Percentiles rank a stretch among this genome's conserved stretches.
phyloP scores from a whole-genome alignment of 2,329 filamentous ascomycete genomes.

The Thielaviopsis populi region DNA sequence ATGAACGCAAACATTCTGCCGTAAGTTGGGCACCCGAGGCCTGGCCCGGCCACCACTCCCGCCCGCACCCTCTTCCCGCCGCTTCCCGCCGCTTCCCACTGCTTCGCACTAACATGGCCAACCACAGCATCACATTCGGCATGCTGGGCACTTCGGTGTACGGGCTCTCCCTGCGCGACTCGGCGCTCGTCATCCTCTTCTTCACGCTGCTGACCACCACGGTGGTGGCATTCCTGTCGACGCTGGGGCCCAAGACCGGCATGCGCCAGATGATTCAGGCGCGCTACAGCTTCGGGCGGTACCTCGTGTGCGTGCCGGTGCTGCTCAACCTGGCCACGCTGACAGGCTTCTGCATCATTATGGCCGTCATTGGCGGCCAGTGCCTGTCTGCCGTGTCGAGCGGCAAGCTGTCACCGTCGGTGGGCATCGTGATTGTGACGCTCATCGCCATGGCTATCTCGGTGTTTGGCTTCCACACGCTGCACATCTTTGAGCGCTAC shows the following conservation, averaged over 20 bases:
- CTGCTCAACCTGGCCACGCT: slow-evolving; percentile 48
- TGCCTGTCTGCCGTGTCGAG: slow-evolving; percentile 39
- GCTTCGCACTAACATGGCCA: not conserved
- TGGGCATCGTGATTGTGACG: slow-evolving; percentile 47
- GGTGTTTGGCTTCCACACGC: slow-evolving; percentile 43
- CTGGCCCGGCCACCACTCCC: no score
- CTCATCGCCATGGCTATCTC: slow-evolving; percentile 43
- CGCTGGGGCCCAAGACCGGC: slow-evolving; percentile 45
- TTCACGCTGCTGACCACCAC: slow-evolving; percentile 41
- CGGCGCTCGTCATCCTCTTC: slow-evolving; percentile 46
- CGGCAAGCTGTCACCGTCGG: slow-evolving; percentile 34
- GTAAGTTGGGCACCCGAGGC: slow-evolving; percentile 23
- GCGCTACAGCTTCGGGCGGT: slow-evolving; percentile 45
- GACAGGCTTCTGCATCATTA: slow-evolving; percentile 48
- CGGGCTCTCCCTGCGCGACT: slow-evolving; percentile 40
- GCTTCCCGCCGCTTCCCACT: no score
- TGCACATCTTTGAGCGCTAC: slow-evolving; percentile 44
- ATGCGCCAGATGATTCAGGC: slow-evolving; percentile 53
- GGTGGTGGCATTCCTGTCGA: slow-evolving; percentile 41
- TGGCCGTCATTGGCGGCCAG: slow-evolving; percentile 45
- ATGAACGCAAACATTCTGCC: slow-evolving; percentile 34
- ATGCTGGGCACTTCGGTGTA: slow-evolving; percentile 42
- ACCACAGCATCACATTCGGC: slow-evolving; percentile 42
- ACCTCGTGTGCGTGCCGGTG: slow-evolving; percentile 43
- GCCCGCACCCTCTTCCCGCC: no score